phyloP scores from a whole-genome alignment of 805 yeast genomes.

The Ogataea ramenticola region DNA sequence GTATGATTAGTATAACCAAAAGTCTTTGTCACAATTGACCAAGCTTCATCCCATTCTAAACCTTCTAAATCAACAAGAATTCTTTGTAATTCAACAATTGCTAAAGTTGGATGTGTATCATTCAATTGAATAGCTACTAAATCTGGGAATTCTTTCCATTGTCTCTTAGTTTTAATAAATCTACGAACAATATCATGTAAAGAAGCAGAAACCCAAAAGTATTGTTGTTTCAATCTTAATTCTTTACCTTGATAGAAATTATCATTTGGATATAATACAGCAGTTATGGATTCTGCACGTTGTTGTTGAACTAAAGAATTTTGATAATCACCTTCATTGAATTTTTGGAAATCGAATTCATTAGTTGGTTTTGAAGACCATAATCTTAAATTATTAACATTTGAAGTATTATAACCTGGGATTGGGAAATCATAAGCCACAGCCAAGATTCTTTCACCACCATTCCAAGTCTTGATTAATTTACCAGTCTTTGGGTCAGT shows the following conservation, averaged over 20 bases:
- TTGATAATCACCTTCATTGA: conserved; percentile 85
- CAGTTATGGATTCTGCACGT: conserved; percentile 85
- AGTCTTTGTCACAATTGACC: conserved; percentile 73
- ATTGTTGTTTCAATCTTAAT: conserved; percentile 88
- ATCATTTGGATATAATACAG: conserved; percentile 91
- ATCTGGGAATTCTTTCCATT: conserved; percentile 81
- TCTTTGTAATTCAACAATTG: conserved; percentile 84
- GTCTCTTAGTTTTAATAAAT: conserved; percentile 67
- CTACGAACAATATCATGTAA: conserved; percentile 86
- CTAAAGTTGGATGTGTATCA: conserved; percentile 92
- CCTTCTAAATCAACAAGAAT: conserved; percentile 79
- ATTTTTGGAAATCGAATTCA: conserved; percentile 86
- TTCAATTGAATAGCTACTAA: conserved; percentile 87
- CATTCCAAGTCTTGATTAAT: conserved; percentile 64
- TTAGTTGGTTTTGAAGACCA: conserved; percentile 89
- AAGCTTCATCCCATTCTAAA: conserved; percentile 75
- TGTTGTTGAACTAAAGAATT: conserved; percentile 81
- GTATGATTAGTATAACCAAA: conserved; percentile 95
- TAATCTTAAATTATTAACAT: conserved; percentile 81
- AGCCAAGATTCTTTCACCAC: conserved; percentile 86
- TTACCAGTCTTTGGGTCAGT: conserved; percentile 47
- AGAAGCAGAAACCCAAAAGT: conserved; percentile 95
- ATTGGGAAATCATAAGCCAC: conserved; percentile 88
- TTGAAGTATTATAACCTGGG: conserved; percentile 79
- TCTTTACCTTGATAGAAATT: conserved; percentile 89